These are phyloP conservation scores for Moesziomyces aphidis DNA, from an alignment of 1,284 basidiomycete genomes.

Conservation along the genomic window DNA sequence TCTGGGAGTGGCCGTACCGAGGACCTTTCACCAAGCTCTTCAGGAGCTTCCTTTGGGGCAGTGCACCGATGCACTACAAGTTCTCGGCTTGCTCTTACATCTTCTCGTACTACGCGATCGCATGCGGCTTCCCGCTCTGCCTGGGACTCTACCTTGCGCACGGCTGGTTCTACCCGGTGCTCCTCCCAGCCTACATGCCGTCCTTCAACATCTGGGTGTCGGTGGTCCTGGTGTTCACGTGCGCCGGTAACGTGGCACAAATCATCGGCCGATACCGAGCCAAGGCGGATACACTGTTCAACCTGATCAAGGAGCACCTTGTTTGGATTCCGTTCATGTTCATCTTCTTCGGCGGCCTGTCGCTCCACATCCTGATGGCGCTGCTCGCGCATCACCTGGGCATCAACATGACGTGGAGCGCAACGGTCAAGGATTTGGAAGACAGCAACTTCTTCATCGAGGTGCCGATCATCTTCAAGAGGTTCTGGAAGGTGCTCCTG, in stretches of 20 bases:
- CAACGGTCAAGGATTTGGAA: slow-evolving; percentile 54
- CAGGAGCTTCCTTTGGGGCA: slow-evolving; percentile 77
- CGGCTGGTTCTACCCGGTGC: slow-evolving; percentile 76
- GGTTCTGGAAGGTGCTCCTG: slow-evolving; percentile 70
- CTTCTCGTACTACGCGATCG: slow-evolving; percentile 82
- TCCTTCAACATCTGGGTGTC: slow-evolving; percentile 80
- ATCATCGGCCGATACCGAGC: slow-evolving; percentile 81
- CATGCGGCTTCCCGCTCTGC: slow-evolving; percentile 76
- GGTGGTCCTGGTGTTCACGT: slow-evolving; percentile 80
- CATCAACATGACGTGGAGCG: slow-evolving; percentile 82
- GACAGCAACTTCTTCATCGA: slow-evolving; percentile 83
- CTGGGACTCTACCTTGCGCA: slow-evolving; percentile 79
- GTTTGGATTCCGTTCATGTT: slow-evolving; percentile 78
- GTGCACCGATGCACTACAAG: slow-evolving; percentile 76
- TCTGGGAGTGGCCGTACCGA: slow-evolving; percentile 77
- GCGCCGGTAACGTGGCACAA: slow-evolving; percentile 78
- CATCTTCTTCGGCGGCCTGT: slow-evolving; percentile 41
- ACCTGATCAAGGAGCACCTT: slow-evolving; percentile 75
- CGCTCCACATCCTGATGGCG: slow-evolving; percentile 74
- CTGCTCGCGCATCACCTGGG: slow-evolving; percentile 84
- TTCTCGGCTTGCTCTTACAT: slow-evolving; percentile 77
- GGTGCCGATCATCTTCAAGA: slow-evolving; percentile 76
- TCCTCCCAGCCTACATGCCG: slow-evolving; percentile 73
- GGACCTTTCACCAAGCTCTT: slow-evolving; percentile 84
- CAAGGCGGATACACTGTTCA: slow-evolving; percentile 74